A percentile compares a stretch with the other conserved stretches of the same genome.
phyloP scores from a whole-genome alignment of 1,139 yeast genomes.

The Zygosaccharomyces pseudobailii region DNA sequence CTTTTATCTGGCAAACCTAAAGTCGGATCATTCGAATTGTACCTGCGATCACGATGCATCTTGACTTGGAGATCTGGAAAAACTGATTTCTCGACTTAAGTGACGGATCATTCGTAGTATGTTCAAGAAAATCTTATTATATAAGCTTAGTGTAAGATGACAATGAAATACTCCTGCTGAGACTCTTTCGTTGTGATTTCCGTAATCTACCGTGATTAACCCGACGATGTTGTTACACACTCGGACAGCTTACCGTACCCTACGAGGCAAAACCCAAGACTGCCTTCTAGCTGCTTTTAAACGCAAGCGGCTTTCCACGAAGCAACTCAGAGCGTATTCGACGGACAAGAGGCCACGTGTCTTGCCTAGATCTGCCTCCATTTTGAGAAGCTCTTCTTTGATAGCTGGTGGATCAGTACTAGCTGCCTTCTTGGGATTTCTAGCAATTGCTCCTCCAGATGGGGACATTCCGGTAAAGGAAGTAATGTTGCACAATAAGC shows the following conservation, averaged over 20 bases:
- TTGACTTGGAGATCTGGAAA: background rate
- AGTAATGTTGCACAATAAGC: conserved; percentile 52
- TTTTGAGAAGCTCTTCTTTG: background rate
- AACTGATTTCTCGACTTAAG: too few relatives aligned
- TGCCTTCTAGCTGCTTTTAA: background rate
- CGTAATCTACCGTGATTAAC: too few relatives aligned
- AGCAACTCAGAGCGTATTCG: background rate
- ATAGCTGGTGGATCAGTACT: conserved; percentile 7
- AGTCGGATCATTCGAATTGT: background rate
- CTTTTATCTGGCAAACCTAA: background rate
- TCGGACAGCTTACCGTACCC: background rate
- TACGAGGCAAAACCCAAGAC: background rate
- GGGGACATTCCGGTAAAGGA: conserved; percentile 29
- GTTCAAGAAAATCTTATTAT: background rate
- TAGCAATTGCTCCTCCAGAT: conserved; percentile 1
- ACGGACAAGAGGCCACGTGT: background rate
- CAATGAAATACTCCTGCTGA: too few relatives aligned
- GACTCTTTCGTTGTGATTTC: too few relatives aligned
- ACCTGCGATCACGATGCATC: background rate
- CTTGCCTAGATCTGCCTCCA: background rate
- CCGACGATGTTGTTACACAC: background rate
- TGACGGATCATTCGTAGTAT: too few relatives aligned
- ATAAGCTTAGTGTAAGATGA: background rate
- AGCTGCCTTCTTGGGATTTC: conserved; percentile 6
- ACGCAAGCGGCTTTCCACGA: background rate